Evolutionary conservation across 2,329 filamentous ascomycete genomes (phyloP).

Genomic region (Zymoseptoria tritici): DNA sequence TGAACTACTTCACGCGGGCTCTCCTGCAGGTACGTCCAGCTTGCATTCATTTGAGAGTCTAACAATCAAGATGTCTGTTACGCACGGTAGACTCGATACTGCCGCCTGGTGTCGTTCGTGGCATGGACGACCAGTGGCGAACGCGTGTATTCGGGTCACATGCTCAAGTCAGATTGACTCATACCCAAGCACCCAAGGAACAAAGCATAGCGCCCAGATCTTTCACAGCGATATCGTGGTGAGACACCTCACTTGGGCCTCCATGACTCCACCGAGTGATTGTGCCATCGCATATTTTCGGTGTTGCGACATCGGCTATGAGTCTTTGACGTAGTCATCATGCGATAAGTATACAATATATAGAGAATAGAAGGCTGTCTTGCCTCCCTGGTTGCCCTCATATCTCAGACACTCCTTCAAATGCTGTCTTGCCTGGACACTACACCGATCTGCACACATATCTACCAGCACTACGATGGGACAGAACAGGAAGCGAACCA

Average conservation of each 20-base stretch:
- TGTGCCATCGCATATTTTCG: conserved; percentile 5
- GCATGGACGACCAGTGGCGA: neutral
- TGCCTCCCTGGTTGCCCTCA: neutral
- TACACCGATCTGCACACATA: neutral
- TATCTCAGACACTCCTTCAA: conserved; percentile 1
- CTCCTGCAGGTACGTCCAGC: neutral
- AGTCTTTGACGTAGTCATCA: conserved; percentile 1
- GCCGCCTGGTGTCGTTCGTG: neutral
- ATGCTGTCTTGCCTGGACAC: conserved; percentile 8
- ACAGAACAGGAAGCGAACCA: conserved; percentile 16
- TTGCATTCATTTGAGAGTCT: neutral
- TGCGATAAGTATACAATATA: neutral
- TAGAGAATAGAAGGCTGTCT: neutral
- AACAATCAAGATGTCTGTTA: neutral
- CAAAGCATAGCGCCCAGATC: neutral
- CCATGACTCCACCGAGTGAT: neutral
- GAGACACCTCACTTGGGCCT: neutral
- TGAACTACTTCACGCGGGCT: neutral
- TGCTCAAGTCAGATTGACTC: neutral
- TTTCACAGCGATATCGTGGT: neutral
- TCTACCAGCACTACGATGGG: conserved; percentile 6
- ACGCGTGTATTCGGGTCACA: neutral
- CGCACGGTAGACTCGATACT: neutral
- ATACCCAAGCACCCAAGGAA: neutral
- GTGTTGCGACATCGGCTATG: conserved; percentile 8